Evolutionary conservation across 2,329 filamentous ascomycete genomes (phyloP), one percentile per base, ranked within the genome.

Genomic region (Colletotrichum chrysophilum): DNA sequence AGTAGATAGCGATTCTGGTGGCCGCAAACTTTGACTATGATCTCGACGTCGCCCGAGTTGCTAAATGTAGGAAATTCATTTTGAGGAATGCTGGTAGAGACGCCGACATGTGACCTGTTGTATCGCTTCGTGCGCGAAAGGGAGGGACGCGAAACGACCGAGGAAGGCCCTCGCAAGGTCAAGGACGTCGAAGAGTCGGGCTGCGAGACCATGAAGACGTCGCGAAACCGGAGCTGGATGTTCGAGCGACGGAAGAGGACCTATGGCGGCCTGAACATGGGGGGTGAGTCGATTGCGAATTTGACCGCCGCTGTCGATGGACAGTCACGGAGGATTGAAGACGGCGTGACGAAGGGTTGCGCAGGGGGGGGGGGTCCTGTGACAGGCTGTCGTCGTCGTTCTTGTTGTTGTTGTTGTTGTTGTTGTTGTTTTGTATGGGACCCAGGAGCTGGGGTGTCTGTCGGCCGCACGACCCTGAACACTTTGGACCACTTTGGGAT

Each of bases 41-140:
- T 96, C 85, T 98, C 96, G 81, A 98, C 95, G 85, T 98, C 96
- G 81, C 96, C 96, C 48, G 94, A 96, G 80, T 96, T 93, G 66
- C 93, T 93, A 85, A 98, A 98, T 82, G 97, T 87, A 26, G 96
- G 96, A 80, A 98, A 98, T 83, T 98, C 96, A 83, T 98, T 98
- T 82, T 94, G 94, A 56, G 94, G 91, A 28, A 92, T 86, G 81
- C 93, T 93, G 21, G 91, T 90, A 38, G 89, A 87, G 76, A 93
- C 93, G 74, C 95, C 95, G 80, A 94, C 92, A 82, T 97, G 94
- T 64, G 95, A 97, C 77, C 95, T 93, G 82, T 94, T 93, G 81
- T 96, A 94, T 79, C 95, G 93, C 84, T 94, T 94, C 52, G 85
- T 84, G 78, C 93, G 89, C 30, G 88, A 89, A 70, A 88, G 85